Base-by-base conservation (phyloP, 2,329 filamentous ascomycete species). In the Cercospora zeina region DNA sequence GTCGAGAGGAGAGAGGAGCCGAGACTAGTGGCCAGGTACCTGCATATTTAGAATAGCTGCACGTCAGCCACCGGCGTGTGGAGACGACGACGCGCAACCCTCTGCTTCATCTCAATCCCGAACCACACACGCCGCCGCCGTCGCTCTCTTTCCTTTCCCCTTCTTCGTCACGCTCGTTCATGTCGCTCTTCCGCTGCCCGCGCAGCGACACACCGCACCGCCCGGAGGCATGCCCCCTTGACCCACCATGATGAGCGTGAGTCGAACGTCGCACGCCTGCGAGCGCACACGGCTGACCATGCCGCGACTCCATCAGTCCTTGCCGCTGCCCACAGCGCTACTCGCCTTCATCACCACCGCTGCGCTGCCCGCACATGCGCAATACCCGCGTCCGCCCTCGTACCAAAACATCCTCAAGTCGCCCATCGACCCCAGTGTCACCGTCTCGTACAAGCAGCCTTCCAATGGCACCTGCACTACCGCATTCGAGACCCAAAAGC, bases 371-470 rank as follows among this genome's bases (percentile, higher is more conserved):
- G 55, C 65, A 16, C 34, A 59, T 58, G 77, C 78, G n/a, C 78
- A 79, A 63, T 75, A 73, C 54, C 77, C 74, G 42, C 75, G 76
- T 14, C 72, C 73, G 31, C 68, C 73, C 51, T 69, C 72, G 55
- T 79, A 78, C 63, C 67, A 76, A 53, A 87, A 82, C 47, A 82
- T 83, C 49, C 80, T 89, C 61, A 75, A 75, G 27, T 89, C 88
- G 16, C 85, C 87, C 2, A 78, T 89, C 67, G 81, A 89, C 72
- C 77, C 78, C 30, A 82, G 83, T 67, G 84, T 91, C 71, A 87
- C 83, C 62, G 84, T 91, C 71, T 83, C 84, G 59, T 91, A 88
- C 79, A 90, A 88, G 70, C 77, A 81, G 36, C 83, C 83, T 2
- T 81, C 83, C 4, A 73, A 78, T 7, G 85, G 83, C 50, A 86